Evolutionary conservation across 208 protist genomes (phyloP).

Genomic region (Crithidia acanthocephali): DNA sequence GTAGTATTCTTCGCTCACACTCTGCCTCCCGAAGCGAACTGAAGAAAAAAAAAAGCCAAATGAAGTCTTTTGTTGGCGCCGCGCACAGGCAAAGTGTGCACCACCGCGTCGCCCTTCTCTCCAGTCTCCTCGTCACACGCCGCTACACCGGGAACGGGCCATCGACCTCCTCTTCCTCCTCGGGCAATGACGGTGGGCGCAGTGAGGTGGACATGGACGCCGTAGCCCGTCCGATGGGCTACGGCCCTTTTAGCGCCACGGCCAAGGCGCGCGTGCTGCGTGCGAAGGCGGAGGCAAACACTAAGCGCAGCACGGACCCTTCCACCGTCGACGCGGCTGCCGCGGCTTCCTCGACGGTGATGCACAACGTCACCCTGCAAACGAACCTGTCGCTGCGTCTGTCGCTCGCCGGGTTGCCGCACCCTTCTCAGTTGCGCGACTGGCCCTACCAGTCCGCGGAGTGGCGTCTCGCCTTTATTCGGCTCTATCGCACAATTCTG

Average conservation of each 20-base stretch:
- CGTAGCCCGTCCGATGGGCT: constrained; percentile 33
- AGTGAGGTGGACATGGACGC: constrained; percentile 8
- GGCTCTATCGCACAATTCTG: constrained; percentile 80
- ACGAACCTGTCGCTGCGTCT: constrained; percentile 63
- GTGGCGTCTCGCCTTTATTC: constrained; percentile 72
- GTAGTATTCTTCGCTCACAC: no score
- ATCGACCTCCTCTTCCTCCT: constrained; percentile 1
- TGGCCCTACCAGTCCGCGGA: constrained; percentile 44
- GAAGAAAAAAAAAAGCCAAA: no score
- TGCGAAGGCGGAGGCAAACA: constrained; percentile 5
- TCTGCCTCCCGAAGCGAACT: no score
- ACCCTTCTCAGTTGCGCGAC: constrained; percentile 60
- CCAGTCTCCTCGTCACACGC: constrained; percentile 1
- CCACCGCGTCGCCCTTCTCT: neutral
- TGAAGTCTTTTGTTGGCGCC: neutral
- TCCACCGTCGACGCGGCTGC: neutral
- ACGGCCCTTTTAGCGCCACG: constrained; percentile 66
- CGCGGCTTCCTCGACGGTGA: constrained; percentile 31
- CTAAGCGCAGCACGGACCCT: neutral
- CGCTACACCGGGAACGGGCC: constrained; percentile 1
- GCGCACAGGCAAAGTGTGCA: neutral
- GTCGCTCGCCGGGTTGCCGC: constrained; percentile 58
- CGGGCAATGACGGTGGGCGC: neutral
- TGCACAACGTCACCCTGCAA: constrained; percentile 47
- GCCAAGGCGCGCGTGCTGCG: constrained; percentile 35